These are phyloP conservation scores for Bretziella fagacearum DNA, from an alignment of 2,329 filamentous ascomycete genomes.

Conservation along the genomic window DNA sequence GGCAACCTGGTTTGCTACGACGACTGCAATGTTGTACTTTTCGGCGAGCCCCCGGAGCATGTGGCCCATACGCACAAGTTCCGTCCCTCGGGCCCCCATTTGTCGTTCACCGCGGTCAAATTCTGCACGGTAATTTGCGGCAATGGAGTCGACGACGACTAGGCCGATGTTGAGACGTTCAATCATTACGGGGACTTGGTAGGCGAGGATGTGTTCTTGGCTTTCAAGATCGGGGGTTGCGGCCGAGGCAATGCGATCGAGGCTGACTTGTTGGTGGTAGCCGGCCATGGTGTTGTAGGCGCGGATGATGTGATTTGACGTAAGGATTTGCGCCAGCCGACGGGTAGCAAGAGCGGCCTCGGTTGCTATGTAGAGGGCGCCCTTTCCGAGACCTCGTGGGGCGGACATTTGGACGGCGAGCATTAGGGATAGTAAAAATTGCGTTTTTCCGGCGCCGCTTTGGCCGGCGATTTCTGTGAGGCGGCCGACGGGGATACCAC, in stretches of 20 bases:
- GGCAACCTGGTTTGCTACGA: constrained; percentile 89
- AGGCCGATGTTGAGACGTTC: constrained; percentile 61
- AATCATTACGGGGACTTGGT: constrained; percentile 78
- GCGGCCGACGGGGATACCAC: constrained; percentile 65
- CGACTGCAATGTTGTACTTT: constrained; percentile 59
- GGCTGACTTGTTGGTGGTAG: constrained; percentile 33
- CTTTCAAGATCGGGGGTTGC: constrained; percentile 79
- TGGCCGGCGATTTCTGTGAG: constrained; percentile 85
- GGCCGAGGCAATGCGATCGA: constrained; percentile 64
- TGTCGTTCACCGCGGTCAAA: constrained; percentile 37
- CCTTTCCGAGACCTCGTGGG: constrained; percentile 51
- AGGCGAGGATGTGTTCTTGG: constrained; percentile 87
- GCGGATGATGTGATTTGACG: constrained; percentile 5
- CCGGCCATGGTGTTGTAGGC: constrained; percentile 31
- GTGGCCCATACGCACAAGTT: constrained; percentile 61
- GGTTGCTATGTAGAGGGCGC: constrained; percentile 86
- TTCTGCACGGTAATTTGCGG: constrained; percentile 89
- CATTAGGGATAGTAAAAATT: constrained; percentile 72
- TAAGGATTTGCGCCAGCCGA: constrained; percentile 67
- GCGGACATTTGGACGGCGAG: constrained; percentile 68
- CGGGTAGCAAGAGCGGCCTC: constrained; percentile 71
- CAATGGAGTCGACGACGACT: constrained; percentile 76
- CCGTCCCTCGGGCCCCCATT: constrained; percentile 56
- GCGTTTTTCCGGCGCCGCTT: constrained; percentile 88
- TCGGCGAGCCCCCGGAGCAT: constrained; percentile 61